Evolutionary conservation across 768 basidiomycete species (phyloP).

Genomic region (Cubamyces lactineus): DNA sequence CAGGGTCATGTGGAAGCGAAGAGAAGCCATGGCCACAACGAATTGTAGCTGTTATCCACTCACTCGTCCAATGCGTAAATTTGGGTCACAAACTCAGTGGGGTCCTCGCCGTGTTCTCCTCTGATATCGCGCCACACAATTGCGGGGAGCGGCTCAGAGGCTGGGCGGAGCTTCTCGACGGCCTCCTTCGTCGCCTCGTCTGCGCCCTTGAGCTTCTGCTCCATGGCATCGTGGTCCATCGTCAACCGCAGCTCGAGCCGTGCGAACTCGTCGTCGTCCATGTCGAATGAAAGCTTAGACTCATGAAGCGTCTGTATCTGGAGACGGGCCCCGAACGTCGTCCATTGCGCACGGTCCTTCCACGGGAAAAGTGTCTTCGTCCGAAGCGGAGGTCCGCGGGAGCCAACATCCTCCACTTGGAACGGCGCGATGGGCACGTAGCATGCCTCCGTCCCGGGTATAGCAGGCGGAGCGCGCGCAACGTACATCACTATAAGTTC

Average conservation of each 20-base stretch:
- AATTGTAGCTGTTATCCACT: not conserved
- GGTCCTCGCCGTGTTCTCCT: constrained; percentile 19
- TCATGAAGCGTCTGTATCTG: constrained; percentile 22
- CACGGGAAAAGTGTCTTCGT: constrained; percentile 32
- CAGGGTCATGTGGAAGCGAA: constrained; percentile 21
- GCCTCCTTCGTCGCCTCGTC: not conserved
- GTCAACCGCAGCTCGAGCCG: constrained; percentile 26
- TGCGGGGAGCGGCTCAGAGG: constrained; percentile 24
- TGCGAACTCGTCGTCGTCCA: constrained; percentile 30
- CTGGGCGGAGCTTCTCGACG: constrained; percentile 18
- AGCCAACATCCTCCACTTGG: not conserved
- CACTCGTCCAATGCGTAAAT: constrained; percentile 32
- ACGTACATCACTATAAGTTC: constrained; percentile 32
- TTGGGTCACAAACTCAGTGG: constrained; percentile 24
- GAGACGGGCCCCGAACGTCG: constrained; percentile 31
- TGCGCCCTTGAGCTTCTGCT: constrained; percentile 1
- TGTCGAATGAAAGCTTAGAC: constrained; percentile 29
- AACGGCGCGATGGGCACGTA: constrained; percentile 19
- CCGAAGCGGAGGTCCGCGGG: constrained; percentile 13
- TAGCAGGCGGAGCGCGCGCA: constrained; percentile 17
- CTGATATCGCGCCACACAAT: constrained; percentile 35
- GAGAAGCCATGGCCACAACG: not conserved
- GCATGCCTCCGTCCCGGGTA: constrained; percentile 5
- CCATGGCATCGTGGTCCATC: constrained; percentile 9
- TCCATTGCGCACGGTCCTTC: constrained; percentile 29